Evolutionary conservation across 2,329 filamentous ascomycete species (phyloP).

Genomic region (Fusarium zealandicum): DNA sequence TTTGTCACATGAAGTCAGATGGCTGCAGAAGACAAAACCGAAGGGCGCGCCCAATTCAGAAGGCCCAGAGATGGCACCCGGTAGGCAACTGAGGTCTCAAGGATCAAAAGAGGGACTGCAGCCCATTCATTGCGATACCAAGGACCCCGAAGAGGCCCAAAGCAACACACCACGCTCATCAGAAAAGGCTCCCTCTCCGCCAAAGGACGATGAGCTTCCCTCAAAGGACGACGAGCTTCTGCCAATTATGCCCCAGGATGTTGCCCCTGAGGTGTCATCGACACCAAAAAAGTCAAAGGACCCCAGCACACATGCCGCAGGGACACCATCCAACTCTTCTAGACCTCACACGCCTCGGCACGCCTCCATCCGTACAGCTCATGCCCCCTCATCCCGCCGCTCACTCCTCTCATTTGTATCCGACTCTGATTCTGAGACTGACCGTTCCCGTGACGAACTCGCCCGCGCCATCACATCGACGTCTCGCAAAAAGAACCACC

Average conservation of each 20-base stretch:
- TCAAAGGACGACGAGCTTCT: neutral
- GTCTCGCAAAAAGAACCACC: constrained; percentile 21
- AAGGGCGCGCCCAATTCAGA: neutral
- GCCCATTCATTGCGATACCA: neutral
- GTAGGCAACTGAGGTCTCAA: neutral
- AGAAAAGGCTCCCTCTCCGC: neutral
- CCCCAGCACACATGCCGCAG: neutral
- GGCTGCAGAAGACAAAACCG: constrained; percentile 23
- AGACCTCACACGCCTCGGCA: constrained; percentile 42
- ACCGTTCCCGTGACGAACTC: constrained; percentile 49
- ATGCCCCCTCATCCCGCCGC: constrained; percentile 43
- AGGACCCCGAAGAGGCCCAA: neutral
- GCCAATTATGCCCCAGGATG: neutral
- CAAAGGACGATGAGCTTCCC: neutral
- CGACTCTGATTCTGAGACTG: constrained; percentile 51
- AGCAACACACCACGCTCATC: neutral
- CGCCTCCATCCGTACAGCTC: constrained; percentile 37
- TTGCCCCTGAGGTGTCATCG: neutral
- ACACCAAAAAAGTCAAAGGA: constrained; percentile 16
- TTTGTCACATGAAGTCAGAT: constrained; percentile 22
- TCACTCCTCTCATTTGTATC: constrained; percentile 55
- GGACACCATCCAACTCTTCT: constrained; percentile 27
- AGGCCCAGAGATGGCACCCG: neutral
- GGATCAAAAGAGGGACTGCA: constrained; percentile 4
- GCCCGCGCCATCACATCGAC: constrained; percentile 25